Conservation (phyloP, 805 yeast species). For the Hermanozyma aechmeae region DNA sequence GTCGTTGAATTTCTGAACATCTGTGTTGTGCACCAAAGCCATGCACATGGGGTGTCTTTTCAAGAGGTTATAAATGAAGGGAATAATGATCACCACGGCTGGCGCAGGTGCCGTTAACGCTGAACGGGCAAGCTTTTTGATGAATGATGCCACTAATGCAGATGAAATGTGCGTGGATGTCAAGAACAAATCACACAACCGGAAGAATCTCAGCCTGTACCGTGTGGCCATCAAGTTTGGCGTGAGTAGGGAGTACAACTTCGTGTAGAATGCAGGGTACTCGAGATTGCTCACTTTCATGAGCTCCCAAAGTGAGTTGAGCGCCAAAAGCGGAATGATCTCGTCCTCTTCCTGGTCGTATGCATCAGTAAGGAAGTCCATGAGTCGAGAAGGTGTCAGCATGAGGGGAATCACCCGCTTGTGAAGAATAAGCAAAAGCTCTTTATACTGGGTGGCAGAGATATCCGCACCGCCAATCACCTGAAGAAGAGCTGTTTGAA, state of each 20-base stretch:
- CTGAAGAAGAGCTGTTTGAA: background rate
- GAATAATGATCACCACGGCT: slow-evolving; percentile 78
- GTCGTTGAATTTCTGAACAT: slow-evolving; percentile 34
- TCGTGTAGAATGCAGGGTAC: slow-evolving; percentile 81
- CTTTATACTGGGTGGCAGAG: slow-evolving; percentile 53
- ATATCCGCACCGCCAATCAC: slow-evolving; percentile 20
- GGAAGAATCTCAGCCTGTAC: slow-evolving; percentile 79
- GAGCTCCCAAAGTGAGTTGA: slow-evolving; percentile 80
- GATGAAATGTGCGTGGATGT: slow-evolving; percentile 84
- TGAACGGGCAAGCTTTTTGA: slow-evolving; percentile 71
- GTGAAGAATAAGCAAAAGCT: slow-evolving; percentile 62
- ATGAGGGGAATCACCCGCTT: slow-evolving; percentile 77
- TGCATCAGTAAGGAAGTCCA: slow-evolving; percentile 91
- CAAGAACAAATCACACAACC: slow-evolving; percentile 78
- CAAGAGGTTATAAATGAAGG: slow-evolving; percentile 83
- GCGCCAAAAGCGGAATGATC: slow-evolving; percentile 63
- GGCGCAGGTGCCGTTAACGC: slow-evolving; percentile 76
- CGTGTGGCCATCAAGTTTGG: slow-evolving; percentile 67
- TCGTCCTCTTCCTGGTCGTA: slow-evolving; percentile 42
- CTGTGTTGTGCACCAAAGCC: slow-evolving; percentile 64
- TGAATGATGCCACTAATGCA: slow-evolving; percentile 77
- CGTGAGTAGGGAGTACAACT: slow-evolving; percentile 73
- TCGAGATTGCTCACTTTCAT: slow-evolving; percentile 79
- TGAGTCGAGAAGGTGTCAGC: slow-evolving; percentile 68
- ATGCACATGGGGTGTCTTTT: slow-evolving; percentile 93